phyloP scores from a whole-genome alignment of 2,329 filamentous ascomycete genomes.

The Botrytis sinoallii region DNA sequence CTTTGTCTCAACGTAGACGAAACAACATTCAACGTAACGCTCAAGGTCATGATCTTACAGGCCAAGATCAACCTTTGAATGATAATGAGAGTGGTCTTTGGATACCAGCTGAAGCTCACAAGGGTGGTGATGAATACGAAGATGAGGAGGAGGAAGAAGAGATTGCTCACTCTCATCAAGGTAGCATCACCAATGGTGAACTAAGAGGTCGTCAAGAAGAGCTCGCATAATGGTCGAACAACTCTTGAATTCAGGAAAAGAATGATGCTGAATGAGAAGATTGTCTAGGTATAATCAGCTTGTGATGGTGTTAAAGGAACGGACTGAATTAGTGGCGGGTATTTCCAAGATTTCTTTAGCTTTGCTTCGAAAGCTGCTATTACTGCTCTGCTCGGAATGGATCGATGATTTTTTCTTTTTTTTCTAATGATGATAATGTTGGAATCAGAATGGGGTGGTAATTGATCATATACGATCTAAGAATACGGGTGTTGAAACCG shows the following conservation, averaged over 20 bases:
- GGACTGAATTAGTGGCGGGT: conserved; percentile 25
- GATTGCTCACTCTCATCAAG: conserved; percentile 50
- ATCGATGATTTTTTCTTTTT: not conserved
- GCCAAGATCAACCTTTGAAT: conserved; percentile 75
- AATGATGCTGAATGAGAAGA: conserved; percentile 2
- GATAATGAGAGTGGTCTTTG: conserved; percentile 76
- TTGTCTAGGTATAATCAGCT: conserved; percentile 8
- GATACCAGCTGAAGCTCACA: conserved; percentile 69
- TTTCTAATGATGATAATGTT: conserved; percentile 7
- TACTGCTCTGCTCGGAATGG: not conserved
- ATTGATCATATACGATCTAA: conserved; percentile 19
- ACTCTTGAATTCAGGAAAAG: not conserved
- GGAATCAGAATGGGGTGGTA: conserved; percentile 14
- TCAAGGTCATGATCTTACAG: conserved; percentile 77
- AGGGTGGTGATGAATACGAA: conserved; percentile 55
- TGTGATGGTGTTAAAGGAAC: not conserved
- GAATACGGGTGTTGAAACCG: not conserved
- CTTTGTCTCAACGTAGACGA: conserved; percentile 78
- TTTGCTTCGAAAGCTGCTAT: conserved; percentile 17
- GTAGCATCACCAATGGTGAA: conserved; percentile 55
- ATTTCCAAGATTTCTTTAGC: conserved; percentile 31
- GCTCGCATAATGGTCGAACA: conserved; percentile 35
- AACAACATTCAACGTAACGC: conserved; percentile 65
- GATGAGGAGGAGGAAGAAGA: conserved; percentile 66
- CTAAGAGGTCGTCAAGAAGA: conserved; percentile 52